Conservation (phyloP, 495 filamentous ascomycete genomes). For the Endocarpon pusillum region DNA sequence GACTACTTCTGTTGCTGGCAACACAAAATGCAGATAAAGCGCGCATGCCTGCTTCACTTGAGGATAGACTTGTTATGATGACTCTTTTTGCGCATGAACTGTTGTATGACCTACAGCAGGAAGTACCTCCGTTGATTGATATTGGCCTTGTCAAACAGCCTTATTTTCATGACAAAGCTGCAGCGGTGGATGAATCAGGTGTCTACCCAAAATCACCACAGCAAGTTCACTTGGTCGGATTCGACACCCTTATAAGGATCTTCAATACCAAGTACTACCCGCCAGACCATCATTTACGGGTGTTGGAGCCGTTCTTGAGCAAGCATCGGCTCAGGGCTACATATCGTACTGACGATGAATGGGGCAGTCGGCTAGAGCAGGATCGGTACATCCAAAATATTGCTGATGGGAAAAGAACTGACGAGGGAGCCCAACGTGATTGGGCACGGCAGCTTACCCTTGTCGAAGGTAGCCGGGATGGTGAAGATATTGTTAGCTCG, state of each 20-base stretch:
- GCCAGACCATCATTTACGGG: conserved; percentile 30
- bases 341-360: conserved; percentile 47
- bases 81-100: conserved; percentile 56
- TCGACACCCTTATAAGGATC: conserved; percentile 73
- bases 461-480: conserved; percentile 39
- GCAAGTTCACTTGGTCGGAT: conserved; percentile 72
- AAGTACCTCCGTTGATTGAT: conserved; percentile 33
- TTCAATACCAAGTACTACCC: conserved; percentile 76
- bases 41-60: conserved; percentile 63
- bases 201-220: conserved; percentile 31
- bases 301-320: conserved; percentile 50
- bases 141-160: conserved; percentile 68
- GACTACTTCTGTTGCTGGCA: conserved; percentile 66
- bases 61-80: conserved; percentile 78
- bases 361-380: conserved; percentile 46
- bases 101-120: conserved; percentile 14
- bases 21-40: conserved; percentile 92
- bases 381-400: conserved; percentile 36
- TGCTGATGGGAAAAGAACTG: conserved; percentile 30
- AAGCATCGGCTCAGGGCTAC: conserved; percentile 56
- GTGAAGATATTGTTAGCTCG: conserved; percentile 50
- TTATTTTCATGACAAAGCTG: conserved; percentile 71
- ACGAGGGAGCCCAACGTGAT: conserved; percentile 38
- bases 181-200: conserved; percentile 39
- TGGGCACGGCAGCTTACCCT: conserved; percentile 61